Percentiles rank a stretch among this genome's conserved stretches.
Evolutionary conservation across 2,329 filamentous ascomycete species (phyloP).

Genomic region (Tympanopsis confertula): DNA sequence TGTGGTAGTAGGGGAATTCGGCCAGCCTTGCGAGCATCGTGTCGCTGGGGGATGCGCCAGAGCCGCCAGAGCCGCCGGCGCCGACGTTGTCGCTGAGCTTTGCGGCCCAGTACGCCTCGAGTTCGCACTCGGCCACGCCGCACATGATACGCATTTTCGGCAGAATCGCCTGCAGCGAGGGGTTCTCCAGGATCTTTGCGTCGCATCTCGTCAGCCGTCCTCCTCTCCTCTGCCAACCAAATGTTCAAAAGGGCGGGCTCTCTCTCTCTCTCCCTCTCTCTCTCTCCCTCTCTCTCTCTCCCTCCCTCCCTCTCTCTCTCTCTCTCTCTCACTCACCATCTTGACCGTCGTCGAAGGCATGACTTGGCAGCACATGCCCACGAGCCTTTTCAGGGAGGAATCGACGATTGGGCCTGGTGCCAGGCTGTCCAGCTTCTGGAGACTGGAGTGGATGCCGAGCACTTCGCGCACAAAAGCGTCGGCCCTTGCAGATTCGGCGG

Average conservation of each 20-base stretch:
- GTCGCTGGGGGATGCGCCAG: constrained; percentile 4
- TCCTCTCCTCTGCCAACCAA: too few species aligned
- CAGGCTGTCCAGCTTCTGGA: neutral
- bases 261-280: too few species aligned
- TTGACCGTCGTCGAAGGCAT: neutral
- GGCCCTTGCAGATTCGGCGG: neutral
- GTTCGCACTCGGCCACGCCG: constrained; percentile 26
- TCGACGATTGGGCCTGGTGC: neutral
- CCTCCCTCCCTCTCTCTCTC: too few species aligned
- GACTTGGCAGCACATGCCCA: neutral
- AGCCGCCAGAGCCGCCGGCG: constrained; percentile 10
- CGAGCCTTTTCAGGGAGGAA: neutral
- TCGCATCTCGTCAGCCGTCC: too few species aligned
- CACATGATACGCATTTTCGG: constrained; percentile 26
- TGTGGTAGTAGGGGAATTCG: constrained; percentile 34
- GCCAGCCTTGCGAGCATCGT: constrained; percentile 13
- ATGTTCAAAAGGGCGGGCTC: too few species aligned
- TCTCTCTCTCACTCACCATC: too few species aligned
- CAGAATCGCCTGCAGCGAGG: constrained; percentile 17
- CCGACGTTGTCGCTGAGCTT: constrained; percentile 14
- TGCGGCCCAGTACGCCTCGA: constrained; percentile 30
- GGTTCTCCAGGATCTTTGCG: constrained; percentile 19
- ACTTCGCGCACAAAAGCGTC: neutral
- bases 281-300: too few species aligned
- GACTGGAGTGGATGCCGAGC: neutral